Conservation (phyloP, 208 protist species). For the Trypanosoma avium region DNA sequence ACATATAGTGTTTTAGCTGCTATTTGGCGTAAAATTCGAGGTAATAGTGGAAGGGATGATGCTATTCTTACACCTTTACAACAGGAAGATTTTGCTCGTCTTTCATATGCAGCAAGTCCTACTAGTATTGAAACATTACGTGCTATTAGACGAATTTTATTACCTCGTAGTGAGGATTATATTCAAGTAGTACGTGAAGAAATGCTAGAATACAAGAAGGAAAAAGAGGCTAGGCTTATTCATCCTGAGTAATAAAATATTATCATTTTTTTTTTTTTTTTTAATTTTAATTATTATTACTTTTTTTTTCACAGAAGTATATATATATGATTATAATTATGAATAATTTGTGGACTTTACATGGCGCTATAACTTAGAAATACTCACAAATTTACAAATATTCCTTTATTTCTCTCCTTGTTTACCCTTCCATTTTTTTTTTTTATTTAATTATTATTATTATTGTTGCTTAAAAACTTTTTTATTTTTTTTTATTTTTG, state of each 20-base stretch:
- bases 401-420: no score
- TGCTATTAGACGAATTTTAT: conserved; percentile 64
- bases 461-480: background rate
- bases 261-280: background rate
- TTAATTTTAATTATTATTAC: background rate
- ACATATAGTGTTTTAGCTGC: conserved; percentile 12
- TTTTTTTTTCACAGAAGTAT: no score
- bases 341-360: no score
- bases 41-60: background rate
- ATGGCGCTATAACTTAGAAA: no score
- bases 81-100: conserved; percentile 48
- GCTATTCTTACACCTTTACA: conserved; percentile 24
- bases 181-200: conserved; percentile 85
- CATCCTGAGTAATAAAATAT: conserved; percentile 12
- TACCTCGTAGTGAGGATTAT: conserved; percentile 83
- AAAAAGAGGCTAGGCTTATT: conserved; percentile 31
- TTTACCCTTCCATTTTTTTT: no score
- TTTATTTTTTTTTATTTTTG: background rate
- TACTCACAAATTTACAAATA: no score
- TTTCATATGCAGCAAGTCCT: conserved; percentile 80
- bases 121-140: conserved; percentile 68
- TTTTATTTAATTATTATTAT: no score
- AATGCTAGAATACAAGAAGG: conserved; percentile 71
- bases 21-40: conserved; percentile 14
- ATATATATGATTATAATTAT: no score